These are phyloP conservation scores for Excoecaria agallocha DNA, from an alignment of 345 rosid genomes.

Conservation along the genomic window DNA sequence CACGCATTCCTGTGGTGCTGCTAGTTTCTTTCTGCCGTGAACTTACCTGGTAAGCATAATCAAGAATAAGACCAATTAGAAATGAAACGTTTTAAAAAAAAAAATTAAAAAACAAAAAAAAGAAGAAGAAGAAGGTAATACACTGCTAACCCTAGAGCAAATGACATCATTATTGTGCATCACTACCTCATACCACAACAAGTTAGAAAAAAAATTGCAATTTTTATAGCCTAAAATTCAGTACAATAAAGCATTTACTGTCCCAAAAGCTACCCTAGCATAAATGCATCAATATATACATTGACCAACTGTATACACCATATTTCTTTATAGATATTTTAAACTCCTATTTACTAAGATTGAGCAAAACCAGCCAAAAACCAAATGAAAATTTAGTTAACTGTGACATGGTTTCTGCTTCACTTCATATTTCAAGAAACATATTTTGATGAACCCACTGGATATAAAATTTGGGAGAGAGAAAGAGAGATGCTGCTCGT, in stretches of 20 bases:
- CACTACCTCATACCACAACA: background rate
- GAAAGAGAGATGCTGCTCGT: too few species aligned
- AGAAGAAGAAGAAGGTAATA: too few species aligned
- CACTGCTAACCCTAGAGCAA: background rate
- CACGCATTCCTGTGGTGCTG: conserved; percentile 96
- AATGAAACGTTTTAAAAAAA: background rate
- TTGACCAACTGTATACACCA: background rate
- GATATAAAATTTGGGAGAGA: too few species aligned
- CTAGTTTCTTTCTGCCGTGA: conserved; percentile 90
- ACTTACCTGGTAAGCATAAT: conserved; percentile 61
- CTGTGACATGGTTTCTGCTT: too few species aligned
- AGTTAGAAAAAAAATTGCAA: background rate
- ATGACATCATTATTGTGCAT: background rate
- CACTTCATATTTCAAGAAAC: too few species aligned
- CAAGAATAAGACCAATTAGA: background rate
- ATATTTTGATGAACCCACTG: too few species aligned
- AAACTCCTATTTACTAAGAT: background rate
- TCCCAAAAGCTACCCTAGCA: background rate
- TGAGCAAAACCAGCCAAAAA: background rate
- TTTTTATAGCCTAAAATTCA: background rate
- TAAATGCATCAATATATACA: background rate
- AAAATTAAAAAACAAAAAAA: background rate
- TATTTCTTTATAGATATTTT: background rate
- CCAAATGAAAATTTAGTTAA: background rate
- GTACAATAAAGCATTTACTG: background rate